A percentile compares a stretch with the other conserved stretches of the same genome.
Conservation (phyloP, 2,329 filamentous ascomycete genomes). For the Aspergillus sp. region DNA sequence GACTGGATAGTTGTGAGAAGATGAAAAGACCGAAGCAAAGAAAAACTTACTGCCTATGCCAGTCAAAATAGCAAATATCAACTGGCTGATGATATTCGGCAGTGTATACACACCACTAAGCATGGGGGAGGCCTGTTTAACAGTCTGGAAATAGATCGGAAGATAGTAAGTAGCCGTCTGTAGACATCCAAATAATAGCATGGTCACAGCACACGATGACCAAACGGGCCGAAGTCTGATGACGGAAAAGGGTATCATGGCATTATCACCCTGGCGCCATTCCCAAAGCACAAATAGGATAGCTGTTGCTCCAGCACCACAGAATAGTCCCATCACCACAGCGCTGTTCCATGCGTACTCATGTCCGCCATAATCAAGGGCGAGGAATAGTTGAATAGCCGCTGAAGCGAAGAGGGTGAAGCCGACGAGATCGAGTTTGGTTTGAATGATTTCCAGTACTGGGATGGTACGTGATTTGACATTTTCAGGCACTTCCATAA, state of each 20-base stretch:
- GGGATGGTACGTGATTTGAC: slow-evolving; percentile 8
- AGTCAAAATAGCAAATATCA: neutral
- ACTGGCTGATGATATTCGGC: neutral
- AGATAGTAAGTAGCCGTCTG: slow-evolving; percentile 8
- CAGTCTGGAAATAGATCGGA: slow-evolving; percentile 3
- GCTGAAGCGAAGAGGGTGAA: slow-evolving; percentile 23
- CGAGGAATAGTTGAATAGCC: slow-evolving; percentile 41
- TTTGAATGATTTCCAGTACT: slow-evolving; percentile 4
- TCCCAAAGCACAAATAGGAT: slow-evolving; percentile 37
- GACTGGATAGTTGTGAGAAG: no score
- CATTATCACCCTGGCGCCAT: slow-evolving; percentile 35
- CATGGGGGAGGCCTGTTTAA: neutral
- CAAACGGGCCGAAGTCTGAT: slow-evolving; percentile 33
- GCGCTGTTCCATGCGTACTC: slow-evolving; percentile 32
- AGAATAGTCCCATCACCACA: slow-evolving; percentile 44
- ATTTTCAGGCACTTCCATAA: slow-evolving; percentile 12
- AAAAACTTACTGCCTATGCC: neutral
- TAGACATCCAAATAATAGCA: neutral
- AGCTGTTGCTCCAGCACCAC: slow-evolving; percentile 36
- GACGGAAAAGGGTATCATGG: slow-evolving; percentile 37
- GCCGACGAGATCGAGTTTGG: slow-evolving; percentile 16
- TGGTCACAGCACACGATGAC: neutral
- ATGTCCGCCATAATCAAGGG: slow-evolving; percentile 42
- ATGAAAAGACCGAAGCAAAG: no score
- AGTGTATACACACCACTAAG: neutral